phyloP scores from a whole-genome alignment of 139 green algal genomes.

The Pedinophyceae sp. region DNA sequence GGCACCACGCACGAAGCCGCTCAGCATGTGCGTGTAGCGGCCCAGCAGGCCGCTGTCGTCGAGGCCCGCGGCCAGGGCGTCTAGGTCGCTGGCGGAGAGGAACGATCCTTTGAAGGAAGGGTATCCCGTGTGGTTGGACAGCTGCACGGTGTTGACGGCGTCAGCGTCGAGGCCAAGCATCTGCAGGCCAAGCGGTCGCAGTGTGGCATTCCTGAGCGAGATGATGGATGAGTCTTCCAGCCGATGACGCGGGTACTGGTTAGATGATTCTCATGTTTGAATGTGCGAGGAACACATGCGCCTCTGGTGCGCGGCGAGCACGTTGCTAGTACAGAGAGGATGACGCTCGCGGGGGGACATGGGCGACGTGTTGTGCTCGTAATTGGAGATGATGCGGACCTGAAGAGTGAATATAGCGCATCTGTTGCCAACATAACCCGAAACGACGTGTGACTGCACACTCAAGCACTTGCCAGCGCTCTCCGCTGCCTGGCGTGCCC shows the following conservation, averaged over 20 bases:
- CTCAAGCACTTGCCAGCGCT: too few relatives aligned
- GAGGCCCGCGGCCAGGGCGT: neutral
- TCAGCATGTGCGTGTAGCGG: constrained; percentile 6
- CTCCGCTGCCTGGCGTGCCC: too few relatives aligned
- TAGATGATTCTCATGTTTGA: too few relatives aligned
- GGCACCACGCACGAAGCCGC: neutral
- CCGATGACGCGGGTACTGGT: too few relatives aligned
- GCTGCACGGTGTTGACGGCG: constrained; percentile 4
- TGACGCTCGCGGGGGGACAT: constrained; percentile 3
- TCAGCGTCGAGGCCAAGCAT: constrained; percentile 4
- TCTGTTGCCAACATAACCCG: constrained; percentile 6
- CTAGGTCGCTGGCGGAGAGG: neutral
- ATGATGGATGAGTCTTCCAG: too few relatives aligned
- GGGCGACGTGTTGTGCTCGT: constrained; percentile 1
- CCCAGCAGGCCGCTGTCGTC: constrained; percentile 1
- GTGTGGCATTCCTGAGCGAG: too few relatives aligned
- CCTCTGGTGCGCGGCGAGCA: too few relatives aligned
- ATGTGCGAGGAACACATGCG: too few relatives aligned
- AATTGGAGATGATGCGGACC: neutral
- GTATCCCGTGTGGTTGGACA: constrained; percentile 8
- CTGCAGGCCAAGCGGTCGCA: too few relatives aligned
- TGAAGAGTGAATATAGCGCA: constrained; percentile 4
- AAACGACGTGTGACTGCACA: constrained; percentile 6
- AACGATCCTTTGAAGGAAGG: constrained; percentile 2
- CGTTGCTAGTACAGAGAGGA: neutral